Evolutionary conservation across 2,329 filamentous ascomycete species (phyloP).

Genomic region (Drechslerella dactyloides): DNA sequence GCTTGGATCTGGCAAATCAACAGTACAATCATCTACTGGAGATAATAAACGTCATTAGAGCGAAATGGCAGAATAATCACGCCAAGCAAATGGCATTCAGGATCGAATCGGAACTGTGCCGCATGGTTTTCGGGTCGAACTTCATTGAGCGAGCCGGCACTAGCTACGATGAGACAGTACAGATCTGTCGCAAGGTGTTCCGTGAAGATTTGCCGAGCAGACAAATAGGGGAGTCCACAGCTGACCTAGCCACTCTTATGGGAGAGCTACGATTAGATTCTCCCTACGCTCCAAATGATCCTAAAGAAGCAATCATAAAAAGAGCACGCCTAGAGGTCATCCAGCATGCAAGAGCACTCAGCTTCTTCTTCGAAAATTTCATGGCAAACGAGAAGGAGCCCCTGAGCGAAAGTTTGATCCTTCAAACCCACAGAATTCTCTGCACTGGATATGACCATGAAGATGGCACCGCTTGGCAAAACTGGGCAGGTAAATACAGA

Average conservation of each 20-base stretch:
- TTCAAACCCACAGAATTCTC: constrained; percentile 25
- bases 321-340: constrained; percentile 18
- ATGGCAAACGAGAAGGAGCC: background rate
- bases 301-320: background rate
- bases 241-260: background rate
- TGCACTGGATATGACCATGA: constrained; percentile 1
- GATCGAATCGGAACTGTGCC: constrained; percentile 11
- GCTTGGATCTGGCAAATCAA: too few relatives aligned
- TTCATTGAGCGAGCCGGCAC: constrained; percentile 20
- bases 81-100: too few relatives aligned
- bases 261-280: background rate
- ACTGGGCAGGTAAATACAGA: constrained; percentile 26
- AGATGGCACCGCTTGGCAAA: constrained; percentile 23
- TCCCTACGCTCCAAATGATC: background rate
- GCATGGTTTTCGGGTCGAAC: constrained; percentile 20
- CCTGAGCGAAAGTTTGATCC: constrained; percentile 12
- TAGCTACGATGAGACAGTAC: constrained; percentile 7
- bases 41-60: too few relatives aligned
- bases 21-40: too few relatives aligned
- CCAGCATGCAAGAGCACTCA: constrained; percentile 19
- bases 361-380: constrained; percentile 22
- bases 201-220: background rate
- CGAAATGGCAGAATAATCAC: too few relatives aligned
- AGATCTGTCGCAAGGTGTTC: background rate
- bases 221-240: background rate